A percentile compares a stretch with the other conserved stretches of the same genome.
phyloP scores from a whole-genome alignment of 495 filamentous ascomycete species.

The Collariella sp. region DNA sequence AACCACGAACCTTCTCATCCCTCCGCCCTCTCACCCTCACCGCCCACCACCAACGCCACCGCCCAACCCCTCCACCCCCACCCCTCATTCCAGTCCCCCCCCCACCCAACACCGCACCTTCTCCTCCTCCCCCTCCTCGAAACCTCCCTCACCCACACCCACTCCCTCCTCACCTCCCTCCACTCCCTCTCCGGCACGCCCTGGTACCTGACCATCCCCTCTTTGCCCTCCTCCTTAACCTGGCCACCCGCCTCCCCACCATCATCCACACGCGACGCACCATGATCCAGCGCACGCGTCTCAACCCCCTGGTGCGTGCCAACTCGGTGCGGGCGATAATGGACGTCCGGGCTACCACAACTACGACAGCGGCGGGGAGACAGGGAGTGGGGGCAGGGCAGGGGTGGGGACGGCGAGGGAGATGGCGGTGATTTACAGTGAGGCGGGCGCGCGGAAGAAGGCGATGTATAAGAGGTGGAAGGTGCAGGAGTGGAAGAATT shows the following conservation, averaged over 20 bases:
- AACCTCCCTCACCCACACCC: constrained; percentile 42
- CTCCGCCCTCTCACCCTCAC: background rate
- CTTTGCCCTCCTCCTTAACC: constrained; percentile 55
- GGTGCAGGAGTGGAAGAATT: constrained; percentile 45
- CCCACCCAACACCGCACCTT: constrained; percentile 1
- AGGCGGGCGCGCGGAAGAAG: background rate
- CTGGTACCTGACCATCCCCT: constrained; percentile 68
- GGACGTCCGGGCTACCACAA: background rate
- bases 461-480: constrained; percentile 25
- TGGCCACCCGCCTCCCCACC: constrained; percentile 50
- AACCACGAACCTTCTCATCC: constrained; percentile 1
- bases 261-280: constrained; percentile 44
- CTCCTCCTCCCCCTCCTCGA: constrained; percentile 27
- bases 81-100: background rate
- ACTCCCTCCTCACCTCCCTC: constrained; percentile 49
- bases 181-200: constrained; percentile 53
- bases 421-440: background rate
- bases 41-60: background rate
- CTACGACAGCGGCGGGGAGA: background rate
- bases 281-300: constrained; percentile 32
- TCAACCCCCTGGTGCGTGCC: constrained; percentile 45
- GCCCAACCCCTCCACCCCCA: background rate
- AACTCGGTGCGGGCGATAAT: constrained; percentile 30
- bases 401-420: background rate
- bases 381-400: background rate